Evolutionary conservation across 2,329 filamentous ascomycete genomes (phyloP).

Genomic region (Alternaria rosae): DNA sequence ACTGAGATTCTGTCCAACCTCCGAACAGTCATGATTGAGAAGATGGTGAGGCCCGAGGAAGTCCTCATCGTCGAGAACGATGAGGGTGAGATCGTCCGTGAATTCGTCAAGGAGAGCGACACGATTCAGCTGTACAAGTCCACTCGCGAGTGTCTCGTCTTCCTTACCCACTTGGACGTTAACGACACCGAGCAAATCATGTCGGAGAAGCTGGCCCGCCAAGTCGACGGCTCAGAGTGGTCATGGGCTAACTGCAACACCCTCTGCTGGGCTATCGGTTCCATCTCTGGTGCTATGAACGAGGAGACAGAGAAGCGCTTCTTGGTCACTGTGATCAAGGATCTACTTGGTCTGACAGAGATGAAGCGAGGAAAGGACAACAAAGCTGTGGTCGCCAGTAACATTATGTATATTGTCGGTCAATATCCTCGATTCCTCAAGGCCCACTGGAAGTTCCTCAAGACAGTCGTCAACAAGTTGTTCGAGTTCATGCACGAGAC

Average conservation of each 20-base stretch:
- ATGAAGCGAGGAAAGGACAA: constrained; percentile 99
- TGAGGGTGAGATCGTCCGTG: constrained; percentile 97
- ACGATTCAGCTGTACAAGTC: constrained; percentile 99
- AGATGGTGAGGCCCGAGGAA: constrained; percentile 98
- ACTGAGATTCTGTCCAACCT: constrained; percentile 92
- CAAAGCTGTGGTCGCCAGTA: constrained; percentile 97
- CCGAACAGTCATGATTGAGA: constrained; percentile 98
- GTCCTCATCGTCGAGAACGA: constrained; percentile 99
- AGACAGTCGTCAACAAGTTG: constrained; percentile 99
- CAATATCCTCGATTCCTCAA: constrained; percentile 98
- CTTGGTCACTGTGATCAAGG: constrained; percentile 97
- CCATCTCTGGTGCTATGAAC: constrained; percentile 98
- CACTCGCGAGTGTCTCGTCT: constrained; percentile 94
- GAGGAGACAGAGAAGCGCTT: constrained; percentile 99
- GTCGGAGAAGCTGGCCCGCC: constrained; percentile 95
- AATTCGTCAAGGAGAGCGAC: constrained; percentile 99
- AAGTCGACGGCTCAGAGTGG: constrained; percentile 96
- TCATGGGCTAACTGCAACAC: constrained; percentile 99
- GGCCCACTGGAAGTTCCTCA: constrained; percentile 99
- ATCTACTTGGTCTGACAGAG: constrained; percentile 92
- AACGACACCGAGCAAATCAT: constrained; percentile 98
- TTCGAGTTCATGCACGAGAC: constrained; percentile 99
- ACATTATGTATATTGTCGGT: constrained; percentile 99
- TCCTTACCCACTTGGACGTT: constrained; percentile 95
- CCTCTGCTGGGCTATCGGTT: constrained; percentile 98